Conservation (phyloP, 805 yeast genomes). For the Lachancea lanzarotensis region DNA sequence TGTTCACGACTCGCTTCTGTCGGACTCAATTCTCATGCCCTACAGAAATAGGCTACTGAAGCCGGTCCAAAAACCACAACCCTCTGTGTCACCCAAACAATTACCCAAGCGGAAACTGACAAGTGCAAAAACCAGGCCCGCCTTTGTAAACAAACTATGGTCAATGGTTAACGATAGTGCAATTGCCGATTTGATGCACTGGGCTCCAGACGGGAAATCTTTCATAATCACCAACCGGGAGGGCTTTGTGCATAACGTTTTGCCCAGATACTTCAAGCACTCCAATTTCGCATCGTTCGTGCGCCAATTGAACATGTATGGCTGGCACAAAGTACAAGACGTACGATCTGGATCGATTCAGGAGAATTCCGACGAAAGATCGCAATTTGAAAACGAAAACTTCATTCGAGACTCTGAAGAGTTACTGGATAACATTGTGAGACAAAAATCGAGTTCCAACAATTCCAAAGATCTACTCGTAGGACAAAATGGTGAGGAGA, state of each 20-base stretch:
- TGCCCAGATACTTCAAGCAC: constrained; percentile 93
- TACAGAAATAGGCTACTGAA: constrained; percentile 6
- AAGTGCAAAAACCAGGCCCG: constrained; percentile 58
- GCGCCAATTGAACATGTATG: constrained; percentile 95
- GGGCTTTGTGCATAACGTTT: constrained; percentile 65
- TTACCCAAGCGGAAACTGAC: constrained; percentile 13
- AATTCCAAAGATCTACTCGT: constrained; percentile 16
- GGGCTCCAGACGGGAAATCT: constrained; percentile 82
- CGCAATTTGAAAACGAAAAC: constrained; percentile 83
- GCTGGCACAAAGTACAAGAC: constrained; percentile 98
- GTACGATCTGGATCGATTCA: constrained; percentile 66
- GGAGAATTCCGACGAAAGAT: constrained; percentile 61
- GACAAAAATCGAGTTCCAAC: constrained; percentile 48
- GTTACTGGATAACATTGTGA: constrained; percentile 72
- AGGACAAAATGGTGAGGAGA: constrained; percentile 12
- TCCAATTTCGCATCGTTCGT: constrained; percentile 94
- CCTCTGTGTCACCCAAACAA: constrained; percentile 1
- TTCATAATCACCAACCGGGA: constrained; percentile 84
- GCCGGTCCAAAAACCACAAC: neutral
- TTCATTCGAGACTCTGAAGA: constrained; percentile 77
- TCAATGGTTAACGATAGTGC: constrained; percentile 81
- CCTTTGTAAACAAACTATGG: constrained; percentile 92
- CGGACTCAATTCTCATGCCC: constrained; percentile 7
- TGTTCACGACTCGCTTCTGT: constrained; percentile 3
- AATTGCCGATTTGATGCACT: constrained; percentile 65